Evolutionary conservation across 768 basidiomycete genomes (phyloP).

Genomic region (Asterophora lycoperdoides): DNA sequence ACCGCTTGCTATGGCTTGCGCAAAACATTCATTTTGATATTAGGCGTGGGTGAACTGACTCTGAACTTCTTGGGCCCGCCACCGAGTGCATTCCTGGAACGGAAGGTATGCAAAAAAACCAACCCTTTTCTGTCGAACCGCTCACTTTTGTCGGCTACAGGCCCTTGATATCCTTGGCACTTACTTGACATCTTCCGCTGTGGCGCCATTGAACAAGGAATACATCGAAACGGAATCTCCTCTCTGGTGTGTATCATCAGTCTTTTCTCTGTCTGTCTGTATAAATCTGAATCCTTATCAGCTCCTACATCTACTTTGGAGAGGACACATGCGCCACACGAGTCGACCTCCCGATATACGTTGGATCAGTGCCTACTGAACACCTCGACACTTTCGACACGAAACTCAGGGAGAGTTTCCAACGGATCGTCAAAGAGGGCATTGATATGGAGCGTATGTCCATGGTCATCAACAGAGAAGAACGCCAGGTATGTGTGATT

Average conservation of each 20-base stretch:
- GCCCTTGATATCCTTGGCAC: conserved; percentile 83
- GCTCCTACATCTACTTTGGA: conserved; percentile 83
- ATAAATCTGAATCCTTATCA: conserved; percentile 23
- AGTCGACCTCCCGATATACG: conserved; percentile 69
- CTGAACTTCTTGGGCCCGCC: conserved; percentile 79
- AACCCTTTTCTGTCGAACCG: neutral
- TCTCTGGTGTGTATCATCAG: conserved; percentile 55
- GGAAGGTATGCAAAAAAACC: conserved; percentile 44
- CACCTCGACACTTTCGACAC: conserved; percentile 68
- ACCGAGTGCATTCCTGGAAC: conserved; percentile 63
- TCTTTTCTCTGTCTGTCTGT: neutral
- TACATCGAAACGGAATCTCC: conserved; percentile 90
- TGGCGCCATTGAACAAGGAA: conserved; percentile 83
- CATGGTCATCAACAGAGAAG: conserved; percentile 82
- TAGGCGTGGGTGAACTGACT: conserved; percentile 75
- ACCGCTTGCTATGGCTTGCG: neutral
- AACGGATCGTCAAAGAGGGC: conserved; percentile 65
- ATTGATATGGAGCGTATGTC: conserved; percentile 89
- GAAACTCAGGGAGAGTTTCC: conserved; percentile 64
- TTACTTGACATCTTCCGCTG: conserved; percentile 84
- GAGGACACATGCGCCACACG: conserved; percentile 71
- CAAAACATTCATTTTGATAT: neutral
- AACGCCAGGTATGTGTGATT: conserved; percentile 63
- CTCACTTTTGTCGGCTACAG: conserved; percentile 27
- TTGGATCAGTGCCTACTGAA: conserved; percentile 81